Percentiles rank a stretch among this genome's conserved stretches.
Conservation (phyloP, 352 stramenopile species). For the Saprolegnia parasitica region DNA sequence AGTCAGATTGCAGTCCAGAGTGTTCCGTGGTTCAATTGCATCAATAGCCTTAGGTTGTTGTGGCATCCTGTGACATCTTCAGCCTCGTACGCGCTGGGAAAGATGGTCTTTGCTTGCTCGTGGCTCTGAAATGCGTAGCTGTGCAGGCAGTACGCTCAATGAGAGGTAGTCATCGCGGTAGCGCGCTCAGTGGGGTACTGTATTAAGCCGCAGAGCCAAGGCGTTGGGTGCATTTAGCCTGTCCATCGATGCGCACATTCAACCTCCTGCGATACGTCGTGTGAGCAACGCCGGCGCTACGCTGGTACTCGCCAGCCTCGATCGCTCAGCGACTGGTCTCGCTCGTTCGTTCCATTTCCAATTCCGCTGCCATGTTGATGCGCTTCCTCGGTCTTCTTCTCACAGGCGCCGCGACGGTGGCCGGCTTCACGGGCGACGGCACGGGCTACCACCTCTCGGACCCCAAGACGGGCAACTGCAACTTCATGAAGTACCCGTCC, state of each 20-base stretch:
- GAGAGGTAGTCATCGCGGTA: no score
- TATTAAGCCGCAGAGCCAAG: no score
- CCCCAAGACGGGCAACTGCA: constrained; percentile 42
- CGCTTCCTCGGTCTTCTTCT: neutral
- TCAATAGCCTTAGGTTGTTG: no score
- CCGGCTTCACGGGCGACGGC: constrained; percentile 28
- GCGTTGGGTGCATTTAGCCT: neutral
- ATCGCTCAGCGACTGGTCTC: neutral
- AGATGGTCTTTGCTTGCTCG: no score
- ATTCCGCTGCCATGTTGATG: neutral
- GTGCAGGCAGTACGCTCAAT: no score
- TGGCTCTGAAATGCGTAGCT: no score
- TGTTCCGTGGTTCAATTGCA: no score
- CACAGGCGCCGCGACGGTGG: neutral
- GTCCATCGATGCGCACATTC: neutral
- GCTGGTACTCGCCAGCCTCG: neutral
- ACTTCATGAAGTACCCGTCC: constrained; percentile 31
- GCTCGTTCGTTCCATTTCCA: neutral
- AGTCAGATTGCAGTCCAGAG: no score
- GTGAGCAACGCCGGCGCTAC: constrained; percentile 4
- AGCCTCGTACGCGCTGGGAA: no score
- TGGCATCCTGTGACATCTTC: no score
- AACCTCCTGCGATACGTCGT: constrained; percentile 11
- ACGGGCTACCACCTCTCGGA: constrained; percentile 53
- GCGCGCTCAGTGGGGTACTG: no score